A percentile compares a stretch with the other conserved stretches of the same genome.
These are phyloP conservation scores for Boletales sp. DNA, from an alignment of 768 basidiomycete species.

Conservation along the genomic window DNA sequence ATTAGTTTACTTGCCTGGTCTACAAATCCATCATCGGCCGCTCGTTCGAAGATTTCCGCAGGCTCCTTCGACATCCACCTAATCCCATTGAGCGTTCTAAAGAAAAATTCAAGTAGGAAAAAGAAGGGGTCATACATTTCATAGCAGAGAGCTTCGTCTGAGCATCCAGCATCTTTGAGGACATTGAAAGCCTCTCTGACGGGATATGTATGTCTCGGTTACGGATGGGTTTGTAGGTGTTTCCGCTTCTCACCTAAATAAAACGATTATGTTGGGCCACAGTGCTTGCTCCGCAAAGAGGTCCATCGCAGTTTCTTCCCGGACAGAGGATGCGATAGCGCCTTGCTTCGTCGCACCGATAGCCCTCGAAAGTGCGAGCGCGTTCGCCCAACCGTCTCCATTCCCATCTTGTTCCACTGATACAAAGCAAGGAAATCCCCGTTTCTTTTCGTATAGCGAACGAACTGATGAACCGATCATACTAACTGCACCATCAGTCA, in stretches of 20 bases:
- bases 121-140: constrained; percentile 45
- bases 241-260: constrained; percentile 43
- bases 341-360: constrained; percentile 64
- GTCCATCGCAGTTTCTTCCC: constrained; percentile 65
- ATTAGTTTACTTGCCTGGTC: constrained; percentile 37
- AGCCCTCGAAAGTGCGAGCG: constrained; percentile 51
- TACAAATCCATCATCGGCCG: constrained; percentile 65
- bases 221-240: background rate
- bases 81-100: background rate
- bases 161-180: constrained; percentile 61
- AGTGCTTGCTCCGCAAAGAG: constrained; percentile 62
- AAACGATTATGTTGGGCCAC: constrained; percentile 65
- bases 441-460: constrained; percentile 54
- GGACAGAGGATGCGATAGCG: constrained; percentile 58
- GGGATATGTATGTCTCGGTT: background rate
- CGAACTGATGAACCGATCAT: constrained; percentile 69
- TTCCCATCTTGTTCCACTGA: constrained; percentile 63
- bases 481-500: constrained; percentile 25
- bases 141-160: constrained; percentile 63
- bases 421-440: constrained; percentile 63
- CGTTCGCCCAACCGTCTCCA: constrained; percentile 41
- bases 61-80: constrained; percentile 77
- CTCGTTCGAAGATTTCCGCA: constrained; percentile 64
- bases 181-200: constrained; percentile 56
- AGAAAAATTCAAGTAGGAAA: background rate